Conservation (phyloP, 768 basidiomycete species). For the Lactifluus piperatus region DNA sequence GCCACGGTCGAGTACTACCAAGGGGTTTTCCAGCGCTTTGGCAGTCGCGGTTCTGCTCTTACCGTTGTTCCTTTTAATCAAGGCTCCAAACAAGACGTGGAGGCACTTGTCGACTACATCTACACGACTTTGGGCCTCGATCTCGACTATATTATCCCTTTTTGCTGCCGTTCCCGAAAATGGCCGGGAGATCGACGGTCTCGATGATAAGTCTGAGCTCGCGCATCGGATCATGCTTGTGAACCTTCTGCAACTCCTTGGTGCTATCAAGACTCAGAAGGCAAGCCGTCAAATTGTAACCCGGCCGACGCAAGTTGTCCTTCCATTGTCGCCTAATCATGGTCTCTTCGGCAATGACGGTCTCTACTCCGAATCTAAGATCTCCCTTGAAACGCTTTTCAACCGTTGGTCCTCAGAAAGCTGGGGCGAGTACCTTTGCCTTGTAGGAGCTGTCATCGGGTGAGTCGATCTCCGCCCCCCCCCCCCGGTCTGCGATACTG, state of each 20-base stretch:
- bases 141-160: constrained; percentile 96
- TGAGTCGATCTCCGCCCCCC: too few species aligned
- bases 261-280: constrained; percentile 97
- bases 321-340: constrained; percentile 96
- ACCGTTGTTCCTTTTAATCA: too few species aligned
- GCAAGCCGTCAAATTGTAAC: constrained; percentile 89
- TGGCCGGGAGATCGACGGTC: constrained; percentile 93
- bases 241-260: constrained; percentile 93
- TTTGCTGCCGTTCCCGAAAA: constrained; percentile 98
- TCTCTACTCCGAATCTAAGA: constrained; percentile 95
- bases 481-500: too few species aligned
- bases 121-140: constrained; percentile 93
- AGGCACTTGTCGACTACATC: constrained; percentile 96
- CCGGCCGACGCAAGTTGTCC: constrained; percentile 96
- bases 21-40: too few species aligned
- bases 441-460: too few species aligned
- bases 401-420: too few species aligned
- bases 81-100: constrained; percentile 97
- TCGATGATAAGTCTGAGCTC: constrained; percentile 96
- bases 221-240: too few species aligned
- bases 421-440: too few species aligned
- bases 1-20: constrained; percentile 90
- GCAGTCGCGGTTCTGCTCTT: too few species aligned
- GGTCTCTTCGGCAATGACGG: constrained; percentile 98
- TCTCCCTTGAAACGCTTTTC: too few species aligned